A percentile compares a stretch with the other conserved stretches of the same genome.
phyloP scores from a whole-genome alignment of 768 basidiomycete genomes.

The Suillus plorans region DNA sequence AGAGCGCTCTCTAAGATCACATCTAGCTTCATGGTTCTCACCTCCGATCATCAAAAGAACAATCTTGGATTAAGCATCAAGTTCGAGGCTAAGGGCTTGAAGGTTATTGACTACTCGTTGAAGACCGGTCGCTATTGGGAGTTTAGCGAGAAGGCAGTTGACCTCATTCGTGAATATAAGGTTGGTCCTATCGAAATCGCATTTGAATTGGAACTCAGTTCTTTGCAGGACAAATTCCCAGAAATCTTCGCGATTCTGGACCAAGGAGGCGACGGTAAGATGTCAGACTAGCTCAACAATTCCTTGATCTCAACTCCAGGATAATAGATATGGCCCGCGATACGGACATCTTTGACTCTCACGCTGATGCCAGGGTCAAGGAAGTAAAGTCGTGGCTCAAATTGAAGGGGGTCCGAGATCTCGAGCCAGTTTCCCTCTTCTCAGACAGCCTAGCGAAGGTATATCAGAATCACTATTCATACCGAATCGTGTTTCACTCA shows the following conservation, averaged over 20 bases:
- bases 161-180: constrained; percentile 84
- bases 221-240: constrained; percentile 68
- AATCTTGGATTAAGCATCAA: constrained; percentile 95
- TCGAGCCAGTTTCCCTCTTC: constrained; percentile 90
- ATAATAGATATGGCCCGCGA: constrained; percentile 72
- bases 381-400: constrained; percentile 88
- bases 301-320: constrained; percentile 6
- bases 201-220: neutral
- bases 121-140: constrained; percentile 90
- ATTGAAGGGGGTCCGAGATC: constrained; percentile 80
- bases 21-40: constrained; percentile 89
- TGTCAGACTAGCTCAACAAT: neutral
- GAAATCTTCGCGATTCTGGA: constrained; percentile 79
- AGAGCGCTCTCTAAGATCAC: constrained; percentile 88
- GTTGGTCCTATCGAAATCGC: constrained; percentile 28
- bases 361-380: constrained; percentile 69
- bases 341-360: constrained; percentile 50
- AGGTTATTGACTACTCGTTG: constrained; percentile 89
- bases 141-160: constrained; percentile 83
- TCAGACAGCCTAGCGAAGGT: constrained; percentile 93
- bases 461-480: constrained; percentile 3
- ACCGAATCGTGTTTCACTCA: neutral
- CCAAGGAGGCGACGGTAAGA: constrained; percentile 63
- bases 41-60: constrained; percentile 71
- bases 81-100: constrained; percentile 90